These are phyloP conservation scores for Solanum chacoense DNA, from an alignment of 305 asterid genomes.

Conservation along the genomic window DNA sequence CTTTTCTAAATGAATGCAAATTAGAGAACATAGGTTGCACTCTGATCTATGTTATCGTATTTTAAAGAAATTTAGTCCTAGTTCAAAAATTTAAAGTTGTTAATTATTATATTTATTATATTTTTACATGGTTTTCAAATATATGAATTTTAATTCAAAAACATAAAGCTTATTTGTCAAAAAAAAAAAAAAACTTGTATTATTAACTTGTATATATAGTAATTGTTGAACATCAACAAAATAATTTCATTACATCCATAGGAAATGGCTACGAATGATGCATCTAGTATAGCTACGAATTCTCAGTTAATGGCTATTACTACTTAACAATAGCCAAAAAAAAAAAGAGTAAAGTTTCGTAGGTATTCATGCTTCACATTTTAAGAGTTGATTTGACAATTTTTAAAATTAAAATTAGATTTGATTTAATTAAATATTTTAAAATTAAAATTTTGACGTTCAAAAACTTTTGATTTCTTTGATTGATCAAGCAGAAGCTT, in stretches of 20 bases:
- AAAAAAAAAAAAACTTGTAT: background rate
- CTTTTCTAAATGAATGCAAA: background rate
- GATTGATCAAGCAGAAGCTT: too few relatives aligned
- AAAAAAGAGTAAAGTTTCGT: background rate
- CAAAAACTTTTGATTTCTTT: background rate
- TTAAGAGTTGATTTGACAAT: background rate
- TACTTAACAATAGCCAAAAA: too few relatives aligned
- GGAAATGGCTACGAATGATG: background rate
- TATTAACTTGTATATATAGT: background rate
- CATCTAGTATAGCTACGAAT: background rate
- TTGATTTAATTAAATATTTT: background rate
- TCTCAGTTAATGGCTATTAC: too few relatives aligned
- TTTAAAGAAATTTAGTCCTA: background rate
- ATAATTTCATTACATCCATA: background rate
- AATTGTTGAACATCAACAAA: background rate
- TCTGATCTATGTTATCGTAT: background rate
- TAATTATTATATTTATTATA: too few relatives aligned
- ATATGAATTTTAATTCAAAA: background rate
- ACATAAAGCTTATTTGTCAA: background rate
- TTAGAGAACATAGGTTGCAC: background rate
- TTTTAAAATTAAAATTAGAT: too few relatives aligned
- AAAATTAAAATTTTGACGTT: background rate
- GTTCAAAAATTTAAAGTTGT: background rate
- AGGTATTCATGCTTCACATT: background rate
- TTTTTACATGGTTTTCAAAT: background rate